These are phyloP conservation scores for Pseudocercospora cruenta DNA, from an alignment of 2,329 filamentous ascomycete species.

Conservation along the genomic window DNA sequence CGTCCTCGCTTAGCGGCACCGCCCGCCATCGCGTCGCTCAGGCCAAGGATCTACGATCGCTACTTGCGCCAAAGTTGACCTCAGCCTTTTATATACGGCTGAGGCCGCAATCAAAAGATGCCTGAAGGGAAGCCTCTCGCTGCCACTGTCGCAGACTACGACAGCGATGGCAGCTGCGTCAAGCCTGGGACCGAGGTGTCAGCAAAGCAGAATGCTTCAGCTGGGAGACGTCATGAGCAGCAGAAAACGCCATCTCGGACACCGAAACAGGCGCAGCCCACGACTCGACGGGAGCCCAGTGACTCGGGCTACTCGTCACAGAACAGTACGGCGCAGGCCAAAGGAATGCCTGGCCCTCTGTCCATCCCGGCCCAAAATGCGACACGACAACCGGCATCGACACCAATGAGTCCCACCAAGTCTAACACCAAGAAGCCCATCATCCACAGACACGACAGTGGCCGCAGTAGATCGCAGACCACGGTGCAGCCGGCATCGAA, in stretches of 20 bases:
- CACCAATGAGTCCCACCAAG: conserved; percentile 18
- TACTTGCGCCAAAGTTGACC: conserved; percentile 9
- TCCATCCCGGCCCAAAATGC: conserved; percentile 9
- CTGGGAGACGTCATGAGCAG: conserved; percentile 37
- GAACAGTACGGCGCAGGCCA: conserved; percentile 21
- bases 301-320: conserved; percentile 65
- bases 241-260: conserved; percentile 31
- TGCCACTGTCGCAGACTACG: conserved; percentile 45
- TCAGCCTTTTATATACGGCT: conserved; percentile 2
- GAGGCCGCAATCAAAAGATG: conserved; percentile 5
- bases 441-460: conserved; percentile 32
- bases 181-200: conserved; percentile 51
- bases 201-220: conserved; percentile 54
- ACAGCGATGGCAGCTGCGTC: conserved; percentile 45
- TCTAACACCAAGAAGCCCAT: conserved; percentile 28
- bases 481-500: conserved; percentile 8
- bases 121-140: conserved; percentile 17
- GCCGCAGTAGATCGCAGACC: conserved; percentile 45
- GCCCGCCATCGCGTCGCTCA: conserved; percentile 11
- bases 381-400: conserved; percentile 14
- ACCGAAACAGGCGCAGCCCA: conserved; percentile 29
- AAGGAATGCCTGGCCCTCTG: conserved; percentile 13
- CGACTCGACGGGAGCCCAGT: conserved; percentile 51
- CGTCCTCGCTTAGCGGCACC: conserved; percentile 8
- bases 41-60: conserved; percentile 8